These are phyloP conservation scores for Phytopythium oedochilum DNA, from an alignment of 352 stramenopile genomes.

Conservation along the genomic window DNA sequence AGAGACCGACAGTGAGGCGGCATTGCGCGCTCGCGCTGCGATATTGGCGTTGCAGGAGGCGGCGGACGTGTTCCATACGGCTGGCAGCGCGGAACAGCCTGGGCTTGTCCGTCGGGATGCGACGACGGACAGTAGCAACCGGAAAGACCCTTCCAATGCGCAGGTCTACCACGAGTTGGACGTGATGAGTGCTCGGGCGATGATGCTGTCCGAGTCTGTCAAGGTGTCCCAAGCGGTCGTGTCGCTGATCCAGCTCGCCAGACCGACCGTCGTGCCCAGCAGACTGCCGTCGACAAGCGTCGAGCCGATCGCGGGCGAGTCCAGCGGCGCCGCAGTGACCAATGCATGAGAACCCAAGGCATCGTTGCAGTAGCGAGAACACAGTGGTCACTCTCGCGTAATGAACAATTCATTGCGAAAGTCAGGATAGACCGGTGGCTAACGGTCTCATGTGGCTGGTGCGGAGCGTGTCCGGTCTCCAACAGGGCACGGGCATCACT, in stretches of 20 bases:
- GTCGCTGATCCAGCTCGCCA: slow-evolving; percentile 2
- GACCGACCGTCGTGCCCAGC: background rate
- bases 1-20: background rate
- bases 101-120: background rate
- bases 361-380: no score
- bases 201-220: background rate
- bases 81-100: background rate
- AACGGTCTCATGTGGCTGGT: no score
- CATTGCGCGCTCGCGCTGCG: background rate
- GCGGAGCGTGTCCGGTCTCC: no score
- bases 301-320: background rate
- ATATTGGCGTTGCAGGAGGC: background rate
- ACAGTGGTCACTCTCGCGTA: no score
- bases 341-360: background rate
- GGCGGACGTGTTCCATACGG: background rate
- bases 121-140: background rate
- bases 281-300: background rate
- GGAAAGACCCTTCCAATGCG: background rate
- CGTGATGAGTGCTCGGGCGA: background rate
- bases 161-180: background rate
- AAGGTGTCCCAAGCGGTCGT: background rate
- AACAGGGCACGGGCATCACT: no score
- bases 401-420: no score
- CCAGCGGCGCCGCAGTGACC: background rate
- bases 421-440: no score